Base-by-base conservation (phyloP, 1,284 basidiomycete species). In the Ganoderma multipileum region DNA sequence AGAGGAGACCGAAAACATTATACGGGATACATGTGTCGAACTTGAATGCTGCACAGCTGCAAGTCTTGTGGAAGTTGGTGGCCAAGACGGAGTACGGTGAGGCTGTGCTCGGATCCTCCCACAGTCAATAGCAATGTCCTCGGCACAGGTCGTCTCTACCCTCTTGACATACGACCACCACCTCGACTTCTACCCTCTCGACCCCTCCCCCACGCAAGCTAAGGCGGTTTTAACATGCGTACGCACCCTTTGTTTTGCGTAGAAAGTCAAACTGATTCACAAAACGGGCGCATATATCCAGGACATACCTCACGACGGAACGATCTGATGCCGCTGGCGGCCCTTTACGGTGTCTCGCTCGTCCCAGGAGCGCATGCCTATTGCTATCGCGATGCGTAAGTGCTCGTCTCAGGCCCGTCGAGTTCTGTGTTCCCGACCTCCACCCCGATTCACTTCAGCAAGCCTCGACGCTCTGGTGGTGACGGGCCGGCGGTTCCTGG, bases 321-420 rank as follows among this genome's bases (percentile, higher is more conserved):
- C 33, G 36, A 4, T 23, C 20, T 58, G 36, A 38, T 23, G 55
- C 55, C 55, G 55, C 55, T 58, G 55, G 61, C 47, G 61, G 61
- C 50, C 16, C 33, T 63, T 18, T 52, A 42, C 23, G 44, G 30
- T 28, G 38, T 54, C 30, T 54, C 61, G n/a, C 6, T 23, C 12
- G 28, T 67, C 14, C 66, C 66, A 33, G 66, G 50, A 23, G 61
- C 58, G 7, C 66, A 67, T 33, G 66, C 66, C 11, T 28, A 44
- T 39, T 67, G 60, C 52, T 63, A 52, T 55, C 41, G 28, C 16
- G 42, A 63, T 50, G 3, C 30, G 61, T 63, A 44, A 63, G 61
- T 52, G 8, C 30, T 23, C 26, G 12, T 7, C 23, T 30, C 12
- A 42, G 7, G 16, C 12, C 38, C 18, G 9, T 39, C n/a, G 20